phyloP scores from a whole-genome alignment of 306 rosid species.

The Fragaria vesca region DNA sequence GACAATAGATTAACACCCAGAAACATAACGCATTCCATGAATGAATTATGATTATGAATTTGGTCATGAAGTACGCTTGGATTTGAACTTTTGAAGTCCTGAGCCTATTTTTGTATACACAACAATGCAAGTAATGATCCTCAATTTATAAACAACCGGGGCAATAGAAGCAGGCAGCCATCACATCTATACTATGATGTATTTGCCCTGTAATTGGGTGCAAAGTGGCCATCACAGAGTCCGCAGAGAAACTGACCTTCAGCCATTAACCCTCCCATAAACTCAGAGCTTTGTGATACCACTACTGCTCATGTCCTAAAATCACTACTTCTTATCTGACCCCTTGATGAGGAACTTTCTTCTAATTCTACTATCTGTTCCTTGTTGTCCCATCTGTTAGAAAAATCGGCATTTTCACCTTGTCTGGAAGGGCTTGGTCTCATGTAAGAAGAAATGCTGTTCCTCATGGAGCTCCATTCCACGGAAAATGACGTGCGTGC shows the following conservation, averaged over 20 bases:
- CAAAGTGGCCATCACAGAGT: not conserved
- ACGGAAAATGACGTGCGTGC: constrained; percentile 17
- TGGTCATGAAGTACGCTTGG: not conserved
- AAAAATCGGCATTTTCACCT: constrained; percentile 16
- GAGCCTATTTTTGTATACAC: constrained; percentile 1
- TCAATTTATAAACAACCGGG: constrained; percentile 2
- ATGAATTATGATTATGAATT: not conserved
- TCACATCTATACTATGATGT: not conserved
- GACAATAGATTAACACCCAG: not conserved
- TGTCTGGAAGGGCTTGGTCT: not conserved
- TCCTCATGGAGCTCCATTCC: constrained; percentile 36
- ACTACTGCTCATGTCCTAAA: not conserved
- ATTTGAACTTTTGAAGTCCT: not conserved
- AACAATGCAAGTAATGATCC: not conserved
- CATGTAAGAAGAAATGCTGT: constrained; percentile 5
- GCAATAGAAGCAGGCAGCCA: not conserved
- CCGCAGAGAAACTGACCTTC: not conserved
- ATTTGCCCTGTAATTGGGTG: not conserved
- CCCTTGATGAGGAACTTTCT: constrained; percentile 18
- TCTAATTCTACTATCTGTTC: constrained; percentile 14
- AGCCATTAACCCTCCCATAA: constrained; percentile 3
- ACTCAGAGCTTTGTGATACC: not conserved
- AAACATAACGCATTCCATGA: not conserved
- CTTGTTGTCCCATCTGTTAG: not conserved
- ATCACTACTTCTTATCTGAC: not conserved